Evolutionary conservation across 441 rosid genomes (phyloP).

Genomic region (Bocquillonia castaneifolia): DNA sequence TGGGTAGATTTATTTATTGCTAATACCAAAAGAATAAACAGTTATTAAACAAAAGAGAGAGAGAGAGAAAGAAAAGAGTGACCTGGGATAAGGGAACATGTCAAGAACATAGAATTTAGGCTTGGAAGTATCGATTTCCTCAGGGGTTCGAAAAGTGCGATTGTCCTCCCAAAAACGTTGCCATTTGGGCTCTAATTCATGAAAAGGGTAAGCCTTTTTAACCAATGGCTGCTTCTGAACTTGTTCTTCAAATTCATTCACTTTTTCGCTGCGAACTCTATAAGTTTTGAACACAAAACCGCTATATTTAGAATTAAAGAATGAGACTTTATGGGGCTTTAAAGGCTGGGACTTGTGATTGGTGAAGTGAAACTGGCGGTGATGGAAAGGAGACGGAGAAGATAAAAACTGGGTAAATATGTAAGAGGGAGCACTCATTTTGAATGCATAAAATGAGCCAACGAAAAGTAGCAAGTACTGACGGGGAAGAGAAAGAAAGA

Average conservation of each 20-base stretch:
- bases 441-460: neutral
- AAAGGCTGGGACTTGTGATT: slow-evolving; percentile 23
- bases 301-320: slow-evolving; percentile 10
- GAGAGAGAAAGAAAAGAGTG: slow-evolving; percentile 12
- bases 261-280: slow-evolving; percentile 27
- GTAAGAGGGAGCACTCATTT: slow-evolving; percentile 9
- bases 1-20: neutral
- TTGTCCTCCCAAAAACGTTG: slow-evolving; percentile 78
- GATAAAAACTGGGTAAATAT: slow-evolving; percentile 31
- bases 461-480: neutral
- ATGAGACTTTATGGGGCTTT: neutral
- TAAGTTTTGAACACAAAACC: slow-evolving; percentile 19
- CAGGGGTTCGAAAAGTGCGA: slow-evolving; percentile 76
- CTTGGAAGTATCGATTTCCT: slow-evolving; percentile 68
- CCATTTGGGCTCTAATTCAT: slow-evolving; percentile 93
- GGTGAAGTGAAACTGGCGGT: slow-evolving; percentile 8
- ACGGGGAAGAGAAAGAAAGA: neutral
- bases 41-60: neutral
- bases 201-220: slow-evolving; percentile 73
- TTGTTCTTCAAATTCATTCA: slow-evolving; percentile 25
- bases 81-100: slow-evolving; percentile 99
- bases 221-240: slow-evolving; percentile 22
- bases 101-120: slow-evolving; percentile 97
- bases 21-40: neutral
- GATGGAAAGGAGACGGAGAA: slow-evolving; percentile 26